phyloP scores from a whole-genome alignment of 345 rosid species.

The Citrus hindsii region DNA sequence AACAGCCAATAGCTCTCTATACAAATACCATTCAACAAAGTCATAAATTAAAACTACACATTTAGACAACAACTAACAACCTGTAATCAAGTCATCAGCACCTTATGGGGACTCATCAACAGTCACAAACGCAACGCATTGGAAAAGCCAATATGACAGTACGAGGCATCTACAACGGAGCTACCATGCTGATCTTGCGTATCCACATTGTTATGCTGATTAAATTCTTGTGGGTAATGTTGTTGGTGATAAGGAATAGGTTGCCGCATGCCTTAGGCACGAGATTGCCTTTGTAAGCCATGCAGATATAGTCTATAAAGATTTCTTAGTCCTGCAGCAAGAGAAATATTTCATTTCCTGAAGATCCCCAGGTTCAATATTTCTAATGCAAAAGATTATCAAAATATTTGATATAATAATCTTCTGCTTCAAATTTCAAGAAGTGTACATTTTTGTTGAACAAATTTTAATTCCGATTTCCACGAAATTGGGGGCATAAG shows the following conservation, averaged over 20 bases:
- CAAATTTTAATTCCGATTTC: neutral
- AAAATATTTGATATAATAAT: neutral
- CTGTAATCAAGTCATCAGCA: too few relatives aligned
- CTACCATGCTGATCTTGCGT: neutral
- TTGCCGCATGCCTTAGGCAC: constrained; percentile 50
- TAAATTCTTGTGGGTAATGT: neutral
- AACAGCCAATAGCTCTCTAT: too few relatives aligned
- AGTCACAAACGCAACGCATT: neutral
- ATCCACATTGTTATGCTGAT: neutral
- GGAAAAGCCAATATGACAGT: neutral
- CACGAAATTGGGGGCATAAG: neutral
- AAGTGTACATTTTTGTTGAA: neutral
- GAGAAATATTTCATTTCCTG: neutral
- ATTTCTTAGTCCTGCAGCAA: constrained; percentile 66
- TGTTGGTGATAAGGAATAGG: constrained; percentile 16
- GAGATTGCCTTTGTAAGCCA: constrained; percentile 54
- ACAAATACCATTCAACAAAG: too few relatives aligned
- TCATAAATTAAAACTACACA: too few relatives aligned
- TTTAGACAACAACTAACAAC: too few relatives aligned
- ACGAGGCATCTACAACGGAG: constrained; percentile 9
- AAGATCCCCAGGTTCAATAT: neutral
- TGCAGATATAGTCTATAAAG: constrained; percentile 71
- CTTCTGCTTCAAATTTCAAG: neutral
- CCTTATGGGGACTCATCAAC: too few relatives aligned
- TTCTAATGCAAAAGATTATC: neutral